phyloP scores from a whole-genome alignment of 164 flowering plant species.

The Pachysandra terminalis region DNA sequence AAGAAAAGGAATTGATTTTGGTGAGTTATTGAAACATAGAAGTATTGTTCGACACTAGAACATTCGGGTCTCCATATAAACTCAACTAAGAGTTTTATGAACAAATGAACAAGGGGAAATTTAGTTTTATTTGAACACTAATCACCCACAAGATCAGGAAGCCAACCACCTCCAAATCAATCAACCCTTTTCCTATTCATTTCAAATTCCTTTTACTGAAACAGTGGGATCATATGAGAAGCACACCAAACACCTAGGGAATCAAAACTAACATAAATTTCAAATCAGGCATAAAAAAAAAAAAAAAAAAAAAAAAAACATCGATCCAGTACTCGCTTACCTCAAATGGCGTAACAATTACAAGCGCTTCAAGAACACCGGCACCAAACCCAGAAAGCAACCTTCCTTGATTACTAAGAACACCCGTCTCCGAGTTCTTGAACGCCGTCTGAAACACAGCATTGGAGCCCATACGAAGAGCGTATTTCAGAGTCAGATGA shows the following conservation, averaged over 20 bases:
- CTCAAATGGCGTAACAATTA: constrained; percentile 96
- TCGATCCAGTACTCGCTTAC: constrained; percentile 24
- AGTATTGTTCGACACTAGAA: too few relatives aligned
- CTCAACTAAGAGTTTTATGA: too few relatives aligned
- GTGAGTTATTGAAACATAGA: too few relatives aligned
- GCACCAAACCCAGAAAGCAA: constrained; percentile 85
- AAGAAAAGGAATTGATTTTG: too few relatives aligned
- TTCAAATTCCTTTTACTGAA: too few relatives aligned
- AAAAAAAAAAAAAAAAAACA: neutral
- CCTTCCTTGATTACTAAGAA: constrained; percentile 57
- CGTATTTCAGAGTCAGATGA: constrained; percentile 83
- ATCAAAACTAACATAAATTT: neutral
- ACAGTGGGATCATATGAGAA: too few relatives aligned
- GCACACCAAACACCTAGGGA: neutral
- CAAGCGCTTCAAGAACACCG: constrained; percentile 91
- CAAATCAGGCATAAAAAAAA: neutral
- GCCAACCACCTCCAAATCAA: too few relatives aligned
- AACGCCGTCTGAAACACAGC: constrained; percentile 77
- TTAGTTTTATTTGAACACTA: too few relatives aligned
- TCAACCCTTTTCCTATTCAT: neutral
- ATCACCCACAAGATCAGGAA: too few relatives aligned
- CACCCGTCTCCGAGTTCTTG: constrained; percentile 70
- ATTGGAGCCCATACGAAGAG: constrained; percentile 96
- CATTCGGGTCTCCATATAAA: too few relatives aligned
- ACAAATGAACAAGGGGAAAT: too few relatives aligned